Conservation (phyloP, 768 basidiomycete species). For the Pluteus cervinus region DNA sequence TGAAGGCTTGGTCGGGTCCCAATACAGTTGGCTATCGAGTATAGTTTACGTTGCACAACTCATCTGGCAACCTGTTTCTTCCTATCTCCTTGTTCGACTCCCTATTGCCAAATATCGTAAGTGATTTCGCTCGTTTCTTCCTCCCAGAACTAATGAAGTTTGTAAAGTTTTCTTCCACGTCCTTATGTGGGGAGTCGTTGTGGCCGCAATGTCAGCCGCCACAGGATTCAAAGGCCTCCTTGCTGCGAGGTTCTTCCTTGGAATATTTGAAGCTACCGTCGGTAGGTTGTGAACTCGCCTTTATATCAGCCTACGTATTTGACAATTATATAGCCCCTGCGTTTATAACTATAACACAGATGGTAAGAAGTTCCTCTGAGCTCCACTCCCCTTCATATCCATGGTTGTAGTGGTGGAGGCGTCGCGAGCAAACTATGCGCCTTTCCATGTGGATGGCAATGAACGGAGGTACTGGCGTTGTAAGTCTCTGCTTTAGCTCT, state of each 20-base stretch:
- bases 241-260: constrained; percentile 36
- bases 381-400: too few relatives aligned
- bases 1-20: constrained; percentile 27
- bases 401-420: constrained; percentile 34
- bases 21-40: constrained; percentile 39
- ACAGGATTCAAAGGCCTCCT: constrained; percentile 34
- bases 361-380: constrained; percentile 16
- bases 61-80: constrained; percentile 37
- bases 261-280: constrained; percentile 41
- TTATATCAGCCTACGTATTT: too few relatives aligned
- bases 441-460: constrained; percentile 36
- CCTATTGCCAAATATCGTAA: constrained; percentile 33
- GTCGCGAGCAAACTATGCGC: constrained; percentile 39
- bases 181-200: constrained; percentile 34
- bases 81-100: constrained; percentile 32
- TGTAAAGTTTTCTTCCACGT: constrained; percentile 28
- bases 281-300: too few relatives aligned
- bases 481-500: constrained; percentile 10
- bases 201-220: constrained; percentile 31
- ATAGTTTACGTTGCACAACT: constrained; percentile 41
- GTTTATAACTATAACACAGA: constrained; percentile 43
- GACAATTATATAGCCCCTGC: constrained; percentile 30
- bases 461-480: constrained; percentile 35
- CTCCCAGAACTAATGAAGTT: not conserved
- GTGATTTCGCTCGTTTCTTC: constrained; percentile 8